Evolutionary conservation across 2,329 filamentous ascomycete species (phyloP), one percentile per base, ranked within the genome.

Genomic region (Aspergillus pseudoviridinutans): DNA sequence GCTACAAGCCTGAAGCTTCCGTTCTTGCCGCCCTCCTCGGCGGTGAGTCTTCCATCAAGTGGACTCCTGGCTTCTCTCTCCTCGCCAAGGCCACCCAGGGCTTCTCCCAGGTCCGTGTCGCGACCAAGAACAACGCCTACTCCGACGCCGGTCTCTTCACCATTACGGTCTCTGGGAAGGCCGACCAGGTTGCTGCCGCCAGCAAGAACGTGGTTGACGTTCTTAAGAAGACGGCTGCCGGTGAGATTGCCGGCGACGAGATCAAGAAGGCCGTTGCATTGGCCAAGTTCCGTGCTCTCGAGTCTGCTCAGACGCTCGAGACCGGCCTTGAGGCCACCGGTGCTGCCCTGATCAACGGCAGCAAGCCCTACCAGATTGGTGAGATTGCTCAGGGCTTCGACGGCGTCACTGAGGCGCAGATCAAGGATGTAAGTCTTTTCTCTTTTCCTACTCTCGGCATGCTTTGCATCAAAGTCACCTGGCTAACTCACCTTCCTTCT

Each of bases 141-240:
- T 96, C 93, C 17, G 94, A 99, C 72, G 91, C 94, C 64, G 93
- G 94, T 69, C 89, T 99, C 50, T 81, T 99, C 65, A 85, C 90
- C 69, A 86, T 97, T 68, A 87, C 91, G 73, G 83, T 99, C 67
- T 85, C 82, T 56, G 95, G 94, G 57, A 79, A 86, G 52, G 90
- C 91, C 49, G 73, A 81, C 53, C 86, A 88, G 63, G 86, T 99
- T 64, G 84, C 86, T 64, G 83, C 85, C 71, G 90, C 87, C 58
- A 89, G 91, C 56, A 82, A 87, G 75, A 88, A 88, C 71, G 85
- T 90, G 42, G 89, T 92, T 67, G 90, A 92, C 74, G 84, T 87
- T 49, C 81, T 99, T 68, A 91, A 96, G 85, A 85, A 84, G 76
- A 83, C 96, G 65, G 87, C 91, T 14, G 84, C 86, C 54, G 90